Evolutionary conservation across 192 early-diverging fungal species (phyloP), one percentile per base, ranked within the genome.

Genomic region (Entophlyctis luteolus): DNA sequence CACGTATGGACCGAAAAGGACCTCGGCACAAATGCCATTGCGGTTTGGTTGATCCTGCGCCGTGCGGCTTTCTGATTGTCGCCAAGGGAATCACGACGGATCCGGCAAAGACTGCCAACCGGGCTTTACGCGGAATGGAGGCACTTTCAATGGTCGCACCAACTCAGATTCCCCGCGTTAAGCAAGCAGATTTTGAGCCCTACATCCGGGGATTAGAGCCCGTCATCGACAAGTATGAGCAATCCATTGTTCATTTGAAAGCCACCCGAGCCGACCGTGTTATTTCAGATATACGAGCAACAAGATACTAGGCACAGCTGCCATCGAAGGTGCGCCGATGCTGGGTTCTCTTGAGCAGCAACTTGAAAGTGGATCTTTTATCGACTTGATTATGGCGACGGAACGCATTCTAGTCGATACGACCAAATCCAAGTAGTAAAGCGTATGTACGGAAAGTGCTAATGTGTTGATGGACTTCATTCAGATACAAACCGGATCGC

Each of bases 21-120:
- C 70, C 90, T 92, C 74, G 91, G 91, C 14, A 85, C 82, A 56
- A 90, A 92, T 75, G 87, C 88, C 65, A 91, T 87, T 49, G 82
- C 82, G 47, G 84, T 80, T 48, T 53, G 60, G 39, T 48, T 58
- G 0, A 6, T 70, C 22, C 38, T 62, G 33, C 4, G 32, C n/a
- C 37, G 25, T 12, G 31, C 34, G 28, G 22, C 45, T 50, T 4
- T 38, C 5, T 22, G 45, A 8, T 20, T 68, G 28, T 72, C 74
- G 37, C 76, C n/a, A n/a, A 81, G 79, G 88, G 88, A 54, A 87
- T 91, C 2, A 59, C 90, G 18, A 91, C 89, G 67, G 87, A 91
- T 59, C 88, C 88, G 25, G 74, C 76, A 37, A 59, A 45, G 34
- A 59, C 14, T 28, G 55, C 33, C 6, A 12, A 8, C 22, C 57